Base-by-base conservation (phyloP, 352 stramenopile genomes). In the Globisporangium middletonii region DNA sequence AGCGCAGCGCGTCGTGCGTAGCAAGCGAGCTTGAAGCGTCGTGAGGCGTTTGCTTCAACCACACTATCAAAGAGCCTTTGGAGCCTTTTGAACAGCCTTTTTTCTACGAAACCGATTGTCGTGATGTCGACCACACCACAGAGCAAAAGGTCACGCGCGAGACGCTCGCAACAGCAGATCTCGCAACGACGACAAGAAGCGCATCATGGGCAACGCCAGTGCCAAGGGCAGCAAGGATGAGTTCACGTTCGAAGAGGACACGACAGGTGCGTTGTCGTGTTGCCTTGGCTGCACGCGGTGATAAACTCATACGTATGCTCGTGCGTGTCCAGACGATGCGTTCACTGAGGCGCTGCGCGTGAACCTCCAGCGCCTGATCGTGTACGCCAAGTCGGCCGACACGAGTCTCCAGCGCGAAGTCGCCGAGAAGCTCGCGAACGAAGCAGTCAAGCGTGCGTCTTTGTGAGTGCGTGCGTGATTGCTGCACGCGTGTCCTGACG, bases 361-460 rank as follows among this genome's bases (percentile, higher is more conserved):
- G 26, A 95, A 97, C 68, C 73, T 98, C 35, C 89, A 95, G 67
- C 84, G 89, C 13, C 69, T 98, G 37, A 97, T 98, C 68, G 85
- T 87, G 50, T 98, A 97, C 72, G 89, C 90, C 57, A 93, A 94
- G 67, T 96, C 86, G 53, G 89, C 90, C 5, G 89, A 97, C 62
- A 84, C 86, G 54, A 69, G 73, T 56, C 73, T 97, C 55, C 89
- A 97, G 71, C 84, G 89, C 49, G 88, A 97, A 63, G 91, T 98
- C 5, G 93, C 93, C 13, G 93, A 98, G 74, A 97, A 97, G 60
- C 70, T 98, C 46, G 93, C 93, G 18, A 98, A 98, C 59, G 89
- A 98, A 60, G 93, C 93, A 26, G 92, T 98, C 43, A 97, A 97
- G 65, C 86, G 86, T 96, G 43, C 47, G 79, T 76, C 8, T 37